Percentiles rank a stretch among this genome's conserved stretches.
These are phyloP conservation scores for Microbotryum lychnidis-dioicae DNA, from an alignment of 1,284 basidiomycete genomes.

Conservation along the genomic window DNA sequence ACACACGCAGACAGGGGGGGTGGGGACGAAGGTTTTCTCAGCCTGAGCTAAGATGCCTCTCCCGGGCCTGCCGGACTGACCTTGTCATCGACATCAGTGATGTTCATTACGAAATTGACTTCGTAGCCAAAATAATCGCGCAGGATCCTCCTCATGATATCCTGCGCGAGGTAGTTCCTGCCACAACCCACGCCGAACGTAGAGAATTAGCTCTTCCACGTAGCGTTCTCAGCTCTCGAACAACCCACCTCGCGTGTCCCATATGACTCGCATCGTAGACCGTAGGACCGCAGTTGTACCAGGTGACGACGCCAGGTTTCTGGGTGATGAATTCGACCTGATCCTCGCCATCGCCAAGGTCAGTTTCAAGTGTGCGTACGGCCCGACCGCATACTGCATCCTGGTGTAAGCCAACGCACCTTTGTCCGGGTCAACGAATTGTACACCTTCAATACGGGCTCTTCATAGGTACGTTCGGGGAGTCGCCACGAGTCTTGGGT, in stretches of 20 bases:
- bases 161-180: conserved; percentile 97
- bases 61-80: conserved; percentile 45
- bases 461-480: conserved; percentile 34
- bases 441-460: conserved; percentile 65
- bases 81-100: conserved; percentile 99
- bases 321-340: conserved; percentile 76
- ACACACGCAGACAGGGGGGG: background rate
- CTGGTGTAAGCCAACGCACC: conserved; percentile 45
- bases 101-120: conserved; percentile 98
- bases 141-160: conserved; percentile 85
- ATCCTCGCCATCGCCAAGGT: background rate
- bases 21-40: background rate
- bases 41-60: background rate
- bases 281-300: conserved; percentile 75
- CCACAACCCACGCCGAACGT: background rate
- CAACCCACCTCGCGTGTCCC: conserved; percentile 82
- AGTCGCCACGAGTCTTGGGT: conserved; percentile 36
- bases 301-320: conserved; percentile 79
- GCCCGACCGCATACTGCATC: background rate
- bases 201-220: no score
- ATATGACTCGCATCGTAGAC: conserved; percentile 98
- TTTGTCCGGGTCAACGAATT: conserved; percentile 91
- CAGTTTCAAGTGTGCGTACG: background rate
- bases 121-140: conserved; percentile 96
- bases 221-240: no score